These are phyloP conservation scores for Metschnikowia rubicola DNA, from an alignment of 805 yeast species.

Conservation along the genomic window DNA sequence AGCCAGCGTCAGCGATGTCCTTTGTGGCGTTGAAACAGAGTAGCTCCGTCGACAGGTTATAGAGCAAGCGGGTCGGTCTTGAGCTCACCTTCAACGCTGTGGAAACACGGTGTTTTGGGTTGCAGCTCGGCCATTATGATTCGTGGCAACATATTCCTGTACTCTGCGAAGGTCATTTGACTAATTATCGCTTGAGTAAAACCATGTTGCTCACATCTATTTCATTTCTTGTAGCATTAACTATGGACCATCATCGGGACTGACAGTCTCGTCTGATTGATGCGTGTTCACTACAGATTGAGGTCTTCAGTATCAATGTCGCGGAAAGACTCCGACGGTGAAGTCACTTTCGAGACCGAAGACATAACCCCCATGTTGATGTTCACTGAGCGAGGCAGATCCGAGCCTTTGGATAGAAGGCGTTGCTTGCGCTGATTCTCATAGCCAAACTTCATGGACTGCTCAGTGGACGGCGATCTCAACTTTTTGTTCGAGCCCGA, in stretches of 20 bases:
- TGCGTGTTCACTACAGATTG: no score
- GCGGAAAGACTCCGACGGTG: constrained; percentile 13
- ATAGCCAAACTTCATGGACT: constrained; percentile 12
- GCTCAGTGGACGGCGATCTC: constrained; percentile 18
- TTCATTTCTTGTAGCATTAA: background rate
- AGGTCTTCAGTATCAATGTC: no score
- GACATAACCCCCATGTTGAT: constrained; percentile 17
- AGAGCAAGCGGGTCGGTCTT: constrained; percentile 64
- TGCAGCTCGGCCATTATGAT: constrained; percentile 64
- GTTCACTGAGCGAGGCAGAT: constrained; percentile 17
- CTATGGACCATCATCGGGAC: no score
- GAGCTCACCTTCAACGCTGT: constrained; percentile 48
- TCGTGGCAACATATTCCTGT: constrained; percentile 98
- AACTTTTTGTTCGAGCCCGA: constrained; percentile 12
- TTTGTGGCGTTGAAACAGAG: constrained; percentile 61
- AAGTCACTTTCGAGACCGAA: constrained; percentile 17
- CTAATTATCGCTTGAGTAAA: constrained; percentile 98
- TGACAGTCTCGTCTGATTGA: no score
- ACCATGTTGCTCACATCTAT: constrained; percentile 94
- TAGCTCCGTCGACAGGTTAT: constrained; percentile 98
- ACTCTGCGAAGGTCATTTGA: constrained; percentile 92
- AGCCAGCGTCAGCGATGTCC: constrained; percentile 15
- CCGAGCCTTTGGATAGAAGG: constrained; percentile 16
- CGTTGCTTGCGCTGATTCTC: constrained; percentile 20
- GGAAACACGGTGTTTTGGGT: constrained; percentile 28